Evolutionary conservation across 768 basidiomycete species (phyloP), one percentile per base, ranked within the genome.

Genomic region (Tephrocybe sp.): DNA sequence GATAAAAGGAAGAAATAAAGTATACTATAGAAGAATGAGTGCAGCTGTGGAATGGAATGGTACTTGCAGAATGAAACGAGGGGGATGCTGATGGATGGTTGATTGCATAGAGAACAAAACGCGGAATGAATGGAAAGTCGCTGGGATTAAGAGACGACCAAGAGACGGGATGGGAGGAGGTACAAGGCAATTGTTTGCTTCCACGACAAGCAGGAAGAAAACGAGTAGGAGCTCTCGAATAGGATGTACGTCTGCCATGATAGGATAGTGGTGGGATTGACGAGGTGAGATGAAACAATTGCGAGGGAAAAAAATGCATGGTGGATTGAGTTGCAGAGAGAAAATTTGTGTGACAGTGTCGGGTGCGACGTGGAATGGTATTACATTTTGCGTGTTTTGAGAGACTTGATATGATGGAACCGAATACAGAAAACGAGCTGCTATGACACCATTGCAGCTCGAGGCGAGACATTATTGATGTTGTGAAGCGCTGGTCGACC

Each of bases 1-100:
- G 76, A 83, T 88, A 85, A 87, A 76, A 73, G 85, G 84, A 86
- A 81, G 78, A 36, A 88, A 89, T 89, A 89, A 89, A 76, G 80
- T 84, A 84, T 80, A 82, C 75, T 80, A 75, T 76, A 82, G 63
- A 74, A 71, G 71, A 75, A 78, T 63, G 69, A 68, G 64, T 68
- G 73, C 54, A 69, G 73, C 70, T 79, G 77, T 80, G 76, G 71
- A 73, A 60, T 64, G 61, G 65, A 65, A 67, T 69, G 68, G 71
- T 74, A 67, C 62, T 66, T 66, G 64, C 61, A 60, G 56, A 56
- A 52, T 66, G 68, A 63, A 71, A 64, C 63, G 67, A 59, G 61
- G 71, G 73, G 72, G 73, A 62, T 70, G 75, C 74, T 74, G 76
- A 63, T 71, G 65, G 71, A 70, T 68, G 73, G 64, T 75, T 57